Conservation (phyloP, 176 grass and related monocot species). For the Pontederia paniculata region DNA sequence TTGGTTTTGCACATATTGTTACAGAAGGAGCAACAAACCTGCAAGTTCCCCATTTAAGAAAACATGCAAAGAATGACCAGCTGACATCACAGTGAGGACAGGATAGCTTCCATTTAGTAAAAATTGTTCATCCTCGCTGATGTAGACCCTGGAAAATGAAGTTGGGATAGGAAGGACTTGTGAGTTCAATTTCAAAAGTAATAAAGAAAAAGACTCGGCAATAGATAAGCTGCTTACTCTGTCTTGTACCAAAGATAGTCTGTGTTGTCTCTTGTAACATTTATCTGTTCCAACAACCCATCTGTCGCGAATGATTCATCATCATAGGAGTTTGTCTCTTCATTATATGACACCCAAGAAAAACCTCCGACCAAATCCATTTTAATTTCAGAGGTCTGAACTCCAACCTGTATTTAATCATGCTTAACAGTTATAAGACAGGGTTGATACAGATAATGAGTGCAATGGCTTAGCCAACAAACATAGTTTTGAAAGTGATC, state of each 20-base stretch:
- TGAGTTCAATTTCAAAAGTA: slow-evolving; percentile 10
- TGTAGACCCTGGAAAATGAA: slow-evolving; percentile 41
- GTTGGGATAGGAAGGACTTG: background rate
- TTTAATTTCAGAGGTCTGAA: slow-evolving; percentile 70
- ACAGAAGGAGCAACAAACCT: slow-evolving; percentile 27
- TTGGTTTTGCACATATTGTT: background rate
- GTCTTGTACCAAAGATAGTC: slow-evolving; percentile 98
- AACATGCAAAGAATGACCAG: slow-evolving; percentile 87
- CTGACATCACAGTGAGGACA: slow-evolving; percentile 76
- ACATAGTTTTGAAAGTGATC: too few species aligned
- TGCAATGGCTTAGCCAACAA: too few species aligned
- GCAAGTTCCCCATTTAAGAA: slow-evolving; percentile 67
- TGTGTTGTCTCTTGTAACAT: slow-evolving; percentile 85
- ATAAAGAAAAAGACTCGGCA: background rate
- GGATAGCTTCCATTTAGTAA: slow-evolving; percentile 41
- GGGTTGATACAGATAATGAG: too few species aligned
- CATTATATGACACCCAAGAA: slow-evolving; percentile 68
- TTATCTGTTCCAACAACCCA: slow-evolving; percentile 90
- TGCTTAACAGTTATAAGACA: background rate
- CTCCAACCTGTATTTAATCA: slow-evolving; percentile 51
- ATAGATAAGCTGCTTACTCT: slow-evolving; percentile 43
- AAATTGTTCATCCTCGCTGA: slow-evolving; percentile 62
- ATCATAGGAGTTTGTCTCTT: slow-evolving; percentile 55
- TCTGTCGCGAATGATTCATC: slow-evolving; percentile 50
- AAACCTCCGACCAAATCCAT: slow-evolving; percentile 83